These are phyloP conservation scores for Leccinum insolens DNA, from an alignment of 1,284 basidiomycete genomes.

Conservation along the genomic window DNA sequence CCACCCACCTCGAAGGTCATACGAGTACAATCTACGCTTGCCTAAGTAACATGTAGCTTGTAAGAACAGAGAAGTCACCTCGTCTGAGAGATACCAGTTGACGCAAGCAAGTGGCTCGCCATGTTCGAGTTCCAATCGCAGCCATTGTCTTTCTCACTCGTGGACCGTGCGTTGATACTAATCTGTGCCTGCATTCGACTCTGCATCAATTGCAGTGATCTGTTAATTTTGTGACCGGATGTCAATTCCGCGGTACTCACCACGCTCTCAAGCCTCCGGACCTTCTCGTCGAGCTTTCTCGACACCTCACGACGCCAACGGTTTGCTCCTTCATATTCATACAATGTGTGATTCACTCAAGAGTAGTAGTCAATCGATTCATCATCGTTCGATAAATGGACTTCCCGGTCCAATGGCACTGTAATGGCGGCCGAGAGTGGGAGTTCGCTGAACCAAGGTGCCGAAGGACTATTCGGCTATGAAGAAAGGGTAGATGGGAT, in stretches of 20 bases:
- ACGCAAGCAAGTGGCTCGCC: slow-evolving; percentile 61
- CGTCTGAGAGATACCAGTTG: slow-evolving; percentile 66
- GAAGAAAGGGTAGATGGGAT: slow-evolving; percentile 7
- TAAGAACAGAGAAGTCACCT: slow-evolving; percentile 47
- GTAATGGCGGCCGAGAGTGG: slow-evolving; percentile 12
- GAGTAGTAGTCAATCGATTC: slow-evolving; percentile 77
- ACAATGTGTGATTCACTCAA: slow-evolving; percentile 88
- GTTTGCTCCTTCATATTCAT: slow-evolving; percentile 94
- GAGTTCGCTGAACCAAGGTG: slow-evolving; percentile 11
- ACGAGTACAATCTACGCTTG: slow-evolving; percentile 65
- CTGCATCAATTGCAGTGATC: slow-evolving; percentile 37
- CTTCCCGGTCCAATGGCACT: slow-evolving; percentile 56
- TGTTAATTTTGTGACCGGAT: neutral
- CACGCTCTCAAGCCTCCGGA: slow-evolving; percentile 74
- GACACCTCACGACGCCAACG: slow-evolving; percentile 78
- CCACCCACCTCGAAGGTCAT: slow-evolving; percentile 31
- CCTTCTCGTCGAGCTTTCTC: slow-evolving; percentile 78
- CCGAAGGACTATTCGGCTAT: slow-evolving; percentile 5
- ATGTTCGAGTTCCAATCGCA: slow-evolving; percentile 54
- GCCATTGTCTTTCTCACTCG: slow-evolving; percentile 73
- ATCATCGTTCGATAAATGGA: slow-evolving; percentile 97
- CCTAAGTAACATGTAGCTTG: slow-evolving; percentile 5
- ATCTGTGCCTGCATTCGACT: slow-evolving; percentile 67
- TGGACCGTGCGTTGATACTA: slow-evolving; percentile 61
- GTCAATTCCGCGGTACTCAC: slow-evolving; percentile 47